These are phyloP conservation scores for Moesziomyces antarcticus DNA, from an alignment of 1,284 basidiomycete species.

Conservation along the genomic window DNA sequence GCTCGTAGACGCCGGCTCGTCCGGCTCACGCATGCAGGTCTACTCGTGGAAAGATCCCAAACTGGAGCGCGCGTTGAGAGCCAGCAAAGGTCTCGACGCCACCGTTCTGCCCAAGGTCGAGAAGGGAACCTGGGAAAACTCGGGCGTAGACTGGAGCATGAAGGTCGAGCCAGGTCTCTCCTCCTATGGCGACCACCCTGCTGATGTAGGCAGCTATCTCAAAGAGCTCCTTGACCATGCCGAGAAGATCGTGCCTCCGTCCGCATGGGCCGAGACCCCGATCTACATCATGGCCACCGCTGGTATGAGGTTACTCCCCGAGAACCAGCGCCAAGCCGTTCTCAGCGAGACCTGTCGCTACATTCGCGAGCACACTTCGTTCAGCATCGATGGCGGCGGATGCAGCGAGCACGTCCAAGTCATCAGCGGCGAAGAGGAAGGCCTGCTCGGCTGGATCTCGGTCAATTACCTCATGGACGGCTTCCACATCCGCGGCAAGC, in stretches of 20 bases:
- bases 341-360: slow-evolving; percentile 82
- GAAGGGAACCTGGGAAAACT: slow-evolving; percentile 84
- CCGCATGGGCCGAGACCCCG: slow-evolving; percentile 83
- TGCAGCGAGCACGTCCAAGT: slow-evolving; percentile 91
- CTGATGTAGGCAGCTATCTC: slow-evolving; percentile 80
- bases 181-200: slow-evolving; percentile 78
- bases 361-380: slow-evolving; percentile 82
- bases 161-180: slow-evolving; percentile 98
- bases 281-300: slow-evolving; percentile 95
- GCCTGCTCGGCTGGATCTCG: slow-evolving; percentile 95
- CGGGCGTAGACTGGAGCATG: slow-evolving; percentile 77
- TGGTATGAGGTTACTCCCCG: slow-evolving; percentile 89
- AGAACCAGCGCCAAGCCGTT: slow-evolving; percentile 78
- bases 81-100: slow-evolving; percentile 51
- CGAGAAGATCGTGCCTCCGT: slow-evolving; percentile 82
- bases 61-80: slow-evolving; percentile 69
- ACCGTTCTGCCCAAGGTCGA: slow-evolving; percentile 81
- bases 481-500: slow-evolving; percentile 72
- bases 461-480: slow-evolving; percentile 99
- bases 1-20: slow-evolving; percentile 97
- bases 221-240: slow-evolving; percentile 86
- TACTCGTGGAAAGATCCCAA: slow-evolving; percentile 94
- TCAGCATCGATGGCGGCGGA: slow-evolving; percentile 71
- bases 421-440: slow-evolving; percentile 97
- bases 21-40: slow-evolving; percentile 93